Percentiles rank a stretch among this genome's conserved stretches.
Conservation (phyloP, 2,329 filamentous ascomycete genomes). For the Teratosphaeria nubilosa region DNA sequence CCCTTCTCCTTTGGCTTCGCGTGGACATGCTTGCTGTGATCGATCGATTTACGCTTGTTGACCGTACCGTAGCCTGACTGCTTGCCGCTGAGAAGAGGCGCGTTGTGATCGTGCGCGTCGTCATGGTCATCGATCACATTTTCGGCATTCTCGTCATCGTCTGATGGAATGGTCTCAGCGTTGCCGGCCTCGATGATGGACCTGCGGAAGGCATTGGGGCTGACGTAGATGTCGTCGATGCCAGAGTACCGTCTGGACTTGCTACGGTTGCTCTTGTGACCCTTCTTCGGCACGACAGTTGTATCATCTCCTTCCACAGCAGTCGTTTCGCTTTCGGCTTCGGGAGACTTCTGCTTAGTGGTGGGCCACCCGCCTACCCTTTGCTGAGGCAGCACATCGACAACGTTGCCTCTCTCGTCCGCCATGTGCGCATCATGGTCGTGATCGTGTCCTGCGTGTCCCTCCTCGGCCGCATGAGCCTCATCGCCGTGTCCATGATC, state of each 20-base stretch:
- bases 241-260: conserved; percentile 44
- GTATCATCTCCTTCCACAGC: conserved; percentile 15
- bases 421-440: conserved; percentile 43
- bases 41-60: conserved; percentile 23
- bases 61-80: conserved; percentile 22
- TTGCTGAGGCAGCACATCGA: conserved; percentile 54
- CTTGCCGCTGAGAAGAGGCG: conserved; percentile 24
- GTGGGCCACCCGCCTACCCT: conserved; percentile 44
- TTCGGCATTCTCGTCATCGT: conserved; percentile 42
- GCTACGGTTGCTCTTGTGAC: conserved; percentile 52
- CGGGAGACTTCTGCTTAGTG: conserved; percentile 10
- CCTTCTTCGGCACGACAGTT: conserved; percentile 18
- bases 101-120: conserved; percentile 20
- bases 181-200: conserved; percentile 77
- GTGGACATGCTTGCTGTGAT: conserved; percentile 59
- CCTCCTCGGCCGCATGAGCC: conserved; percentile 40
- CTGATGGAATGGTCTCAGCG: conserved; percentile 41
- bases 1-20: conserved; percentile 56
- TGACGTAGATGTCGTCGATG: conserved; percentile 66
- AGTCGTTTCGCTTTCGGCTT: conserved; percentile 21
- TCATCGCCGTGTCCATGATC: conserved; percentile 28
- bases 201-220: conserved; percentile 82
- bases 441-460: conserved; percentile 30
- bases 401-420: conserved; percentile 49
- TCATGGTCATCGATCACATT: conserved; percentile 23